These are phyloP conservation scores for Crithidia fasciculata DNA, from an alignment of 208 protist genomes.

Conservation along the genomic window DNA sequence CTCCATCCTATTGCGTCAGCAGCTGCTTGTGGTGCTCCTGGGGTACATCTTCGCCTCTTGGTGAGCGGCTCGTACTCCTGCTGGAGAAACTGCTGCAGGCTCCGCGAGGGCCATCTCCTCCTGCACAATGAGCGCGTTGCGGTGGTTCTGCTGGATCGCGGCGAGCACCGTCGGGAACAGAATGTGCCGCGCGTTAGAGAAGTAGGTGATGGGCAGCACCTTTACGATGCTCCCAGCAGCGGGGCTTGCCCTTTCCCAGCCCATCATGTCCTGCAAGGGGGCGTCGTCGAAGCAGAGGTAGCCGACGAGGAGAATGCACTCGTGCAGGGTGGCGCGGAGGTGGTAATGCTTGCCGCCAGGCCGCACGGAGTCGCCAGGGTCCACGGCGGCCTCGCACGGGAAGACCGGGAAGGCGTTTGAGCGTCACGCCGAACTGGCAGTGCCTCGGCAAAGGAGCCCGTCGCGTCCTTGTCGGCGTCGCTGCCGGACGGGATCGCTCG, in stretches of 20 bases:
- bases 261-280: slow-evolving; percentile 79
- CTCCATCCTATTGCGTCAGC: slow-evolving; percentile 41
- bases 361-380: slow-evolving; percentile 21
- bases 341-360: slow-evolving; percentile 39
- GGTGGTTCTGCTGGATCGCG: slow-evolving; percentile 50
- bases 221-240: slow-evolving; percentile 65
- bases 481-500: slow-evolving; percentile 53
- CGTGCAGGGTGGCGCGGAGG: slow-evolving; percentile 79
- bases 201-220: slow-evolving; percentile 82
- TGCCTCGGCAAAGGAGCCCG: slow-evolving; percentile 70
- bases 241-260: slow-evolving; percentile 76
- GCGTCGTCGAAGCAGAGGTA: slow-evolving; percentile 84
- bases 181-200: slow-evolving; percentile 82
- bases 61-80: slow-evolving; percentile 75
- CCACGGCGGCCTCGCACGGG: slow-evolving; percentile 13
- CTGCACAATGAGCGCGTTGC: slow-evolving; percentile 63
- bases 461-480: slow-evolving; percentile 11
- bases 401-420: slow-evolving; percentile 49
- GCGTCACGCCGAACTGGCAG: slow-evolving; percentile 76
- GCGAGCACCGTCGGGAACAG: slow-evolving; percentile 79
- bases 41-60: slow-evolving; percentile 73
- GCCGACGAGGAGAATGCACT: slow-evolving; percentile 79
- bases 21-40: slow-evolving; percentile 62
- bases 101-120: slow-evolving; percentile 76
- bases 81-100: slow-evolving; percentile 59